These are phyloP conservation scores for Aspergillus spinulosporus DNA, from an alignment of 2,329 filamentous ascomycete species.

Conservation along the genomic window DNA sequence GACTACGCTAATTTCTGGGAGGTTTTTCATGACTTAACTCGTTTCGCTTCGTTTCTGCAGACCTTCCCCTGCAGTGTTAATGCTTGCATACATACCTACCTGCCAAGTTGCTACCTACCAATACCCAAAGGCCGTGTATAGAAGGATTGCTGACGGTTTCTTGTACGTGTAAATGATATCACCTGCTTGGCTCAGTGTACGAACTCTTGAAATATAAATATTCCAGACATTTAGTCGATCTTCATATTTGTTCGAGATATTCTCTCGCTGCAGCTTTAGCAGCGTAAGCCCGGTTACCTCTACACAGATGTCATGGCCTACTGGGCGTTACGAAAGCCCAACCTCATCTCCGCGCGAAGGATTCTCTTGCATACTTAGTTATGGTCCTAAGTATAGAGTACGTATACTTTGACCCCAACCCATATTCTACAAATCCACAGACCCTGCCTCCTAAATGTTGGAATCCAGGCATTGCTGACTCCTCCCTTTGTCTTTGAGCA, in stretches of 20 bases:
- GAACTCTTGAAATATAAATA: background rate
- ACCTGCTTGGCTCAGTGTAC: conserved; percentile 16
- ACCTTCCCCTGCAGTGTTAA: conserved; percentile 16
- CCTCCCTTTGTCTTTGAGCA: background rate
- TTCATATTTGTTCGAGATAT: too few species aligned
- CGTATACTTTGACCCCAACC: background rate
- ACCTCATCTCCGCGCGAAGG: conserved; percentile 3
- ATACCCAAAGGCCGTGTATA: conserved; percentile 26
- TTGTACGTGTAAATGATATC: conserved; percentile 41
- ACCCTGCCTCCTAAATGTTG: background rate
- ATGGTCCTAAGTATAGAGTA: background rate
- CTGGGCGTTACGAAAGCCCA: background rate
- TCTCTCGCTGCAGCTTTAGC: too few species aligned
- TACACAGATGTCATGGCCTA: background rate
- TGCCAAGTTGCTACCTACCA: background rate
- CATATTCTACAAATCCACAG: background rate
- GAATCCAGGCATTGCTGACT: background rate
- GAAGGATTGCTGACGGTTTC: conserved; percentile 24
- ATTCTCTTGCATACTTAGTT: background rate
- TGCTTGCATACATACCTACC: conserved; percentile 24
- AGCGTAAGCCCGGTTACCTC: background rate
- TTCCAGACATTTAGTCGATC: background rate
- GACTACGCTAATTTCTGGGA: conserved; percentile 19
- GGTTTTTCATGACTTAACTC: conserved; percentile 4
- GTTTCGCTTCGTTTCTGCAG: conserved; percentile 19